Evolutionary conservation across 108 stramenopile genomes (phyloP), one percentile per base, ranked within the genome.

Genomic region (Pseudonitzschia delicatissima): DNA sequence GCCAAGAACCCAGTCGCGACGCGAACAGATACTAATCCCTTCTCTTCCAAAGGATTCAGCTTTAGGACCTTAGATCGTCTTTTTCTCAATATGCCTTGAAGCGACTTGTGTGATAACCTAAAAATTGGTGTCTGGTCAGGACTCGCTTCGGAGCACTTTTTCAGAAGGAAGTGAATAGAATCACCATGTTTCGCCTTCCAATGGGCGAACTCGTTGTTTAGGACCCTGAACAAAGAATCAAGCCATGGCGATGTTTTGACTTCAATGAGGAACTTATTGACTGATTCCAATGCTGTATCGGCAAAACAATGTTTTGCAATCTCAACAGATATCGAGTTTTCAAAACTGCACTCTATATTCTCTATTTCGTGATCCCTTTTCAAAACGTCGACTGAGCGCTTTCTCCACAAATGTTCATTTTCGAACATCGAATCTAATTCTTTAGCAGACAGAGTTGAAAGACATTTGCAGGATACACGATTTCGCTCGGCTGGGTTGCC

Each of bases 391-490:
- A 28, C 27, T 42, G 59, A 42, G 37, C 17, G 18, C 18, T 57
- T 39, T 5, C 47, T 8, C 12, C 18, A 13, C 5, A 40, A 18
- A n/a, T 18, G 27, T n/a, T 69, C 72, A 4, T 67, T 57, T 36
- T 71, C 58, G 50, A 72, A 68, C 2, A 80, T 35, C 1, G 68
- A 48, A 44, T 67, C 33, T 28, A 82, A 47, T 25, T 58, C 37
- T 28, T 62, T 63, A 31, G 59, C 62, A 28, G 83, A 66, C 0
- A 88, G 9, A 47, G 82, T 77, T 29, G 77, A 51, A n/a, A 91
- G 61, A 58, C 90, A 91, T 63, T 78, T 77, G 73, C 90, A 91
- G 0, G 70, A 57, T n/a, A 73, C 69, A 17, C 87, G 66, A 37
- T 68, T 76, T 47, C 74, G 60, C 58, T 72, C 77, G 5, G 32